Evolutionary conservation across 495 filamentous ascomycete genomes (phyloP), one percentile per base, ranked within the genome.

Genomic region (Penicillium waksmanii): DNA sequence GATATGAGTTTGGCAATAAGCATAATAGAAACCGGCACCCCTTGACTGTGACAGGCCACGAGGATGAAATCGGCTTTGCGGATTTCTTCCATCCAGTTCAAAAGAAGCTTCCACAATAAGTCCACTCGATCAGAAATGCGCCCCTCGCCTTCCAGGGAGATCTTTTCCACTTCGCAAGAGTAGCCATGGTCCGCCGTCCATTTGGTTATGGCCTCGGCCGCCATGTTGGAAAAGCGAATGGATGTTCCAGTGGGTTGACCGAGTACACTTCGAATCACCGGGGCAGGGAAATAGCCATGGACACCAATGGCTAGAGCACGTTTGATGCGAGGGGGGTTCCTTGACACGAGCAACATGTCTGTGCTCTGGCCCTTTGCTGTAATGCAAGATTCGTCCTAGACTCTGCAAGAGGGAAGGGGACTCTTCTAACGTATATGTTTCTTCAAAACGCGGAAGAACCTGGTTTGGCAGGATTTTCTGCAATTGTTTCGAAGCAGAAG

Each of bases 131-230:
- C 93, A 3, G 84, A 82, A 33, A 98, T 95, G 68, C 89, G 91
- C n/a, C 95, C 95, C 76, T 98, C 95, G n/a, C 95, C 95, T 78
- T 98, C 95, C 5, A 98, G 80, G 15, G 95, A 92, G 5, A 98
- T 88, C 65, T 96, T 96, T 64, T 96, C 92, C 51, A 98, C 89
- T 15, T 85, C 80, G 58, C 83, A 84, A 4, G 79, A 76, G 40
- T 87, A 87, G 33, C 85, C 84, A 55, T 89, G 85, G 49, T 78
- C 76, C 43, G 89, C 85, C 2, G 88, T 83, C 89, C 92, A 98
- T 57, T 87, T 82, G 56, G 87, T 82, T 62, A 98, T 93, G 1
- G 94, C 87, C 27, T 87, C 85, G 13, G 92, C 92, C 15, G 91
- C 92, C 71, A 90, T 87, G 60, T 90, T 95, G 11, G 93, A 93